Evolutionary conservation across 345 rosid genomes (phyloP), one percentile per base, ranked within the genome.

Genomic region (Laguncularia racemosa): DNA sequence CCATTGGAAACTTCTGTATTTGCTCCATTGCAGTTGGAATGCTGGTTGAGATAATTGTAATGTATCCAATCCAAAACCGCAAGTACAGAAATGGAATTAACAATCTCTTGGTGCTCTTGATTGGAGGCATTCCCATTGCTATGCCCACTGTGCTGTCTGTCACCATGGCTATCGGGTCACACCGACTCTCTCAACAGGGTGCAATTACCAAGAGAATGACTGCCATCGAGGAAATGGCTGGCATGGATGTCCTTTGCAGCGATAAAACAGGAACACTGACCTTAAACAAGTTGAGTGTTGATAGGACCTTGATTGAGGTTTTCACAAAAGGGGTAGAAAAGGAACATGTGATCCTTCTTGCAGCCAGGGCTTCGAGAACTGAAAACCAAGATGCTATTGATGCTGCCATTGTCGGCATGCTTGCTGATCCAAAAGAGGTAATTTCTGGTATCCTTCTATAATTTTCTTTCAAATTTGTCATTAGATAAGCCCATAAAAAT

Each of bases 171-270:
- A 74, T 74, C 18, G 78, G 78, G 23, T 74, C 78, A 12, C 78
- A 74, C 69, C 57, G 66, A 62, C 62, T 74, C 15, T 74, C 78
- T 16, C 67, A 70, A 33, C 74, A 74, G 49, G 78, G 75, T 16
- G 78, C 78, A 44, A 74, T 74, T 63, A 74, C 78, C 14, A 74
- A 74, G 75, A 61, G 78, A 44, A 74, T 74, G 78, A 70, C 78
- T 44, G 78, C 78, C 55, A 74, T 74, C 19, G 78, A 74, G 47
- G 78, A 74, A 52, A 48, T 70, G 71, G 78, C 78, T 6, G 74
- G 78, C 46, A 73, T 73, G 78, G 78, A 73, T 50, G 78, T 73
- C 49, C 62, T 73, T 6, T 70, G 78, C 66, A 74, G 78, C 20
- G 78, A 74, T 23, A 70, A 70, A 48, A 74, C 78, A 14, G 78